A percentile compares a stretch with the other conserved stretches of the same genome.
phyloP scores from a whole-genome alignment of 2,329 filamentous ascomycete species.

The Claviceps humidiphila region DNA sequence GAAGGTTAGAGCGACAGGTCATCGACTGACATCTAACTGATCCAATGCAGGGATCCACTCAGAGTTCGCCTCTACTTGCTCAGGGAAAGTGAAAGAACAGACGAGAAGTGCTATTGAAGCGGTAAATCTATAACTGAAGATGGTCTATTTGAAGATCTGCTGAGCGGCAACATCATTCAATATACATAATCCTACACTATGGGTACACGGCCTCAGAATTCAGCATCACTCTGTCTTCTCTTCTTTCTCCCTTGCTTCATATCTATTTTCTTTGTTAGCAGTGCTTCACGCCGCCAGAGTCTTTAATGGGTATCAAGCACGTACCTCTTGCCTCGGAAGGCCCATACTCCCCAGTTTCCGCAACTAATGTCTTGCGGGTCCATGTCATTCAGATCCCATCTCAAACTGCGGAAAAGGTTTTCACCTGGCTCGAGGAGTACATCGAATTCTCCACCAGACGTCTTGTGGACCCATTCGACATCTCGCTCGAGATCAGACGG shows the following conservation, averaged over 20 bases:
- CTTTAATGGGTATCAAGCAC: conserved; percentile 11
- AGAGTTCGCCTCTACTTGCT: no score
- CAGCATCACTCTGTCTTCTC: conserved; percentile 7
- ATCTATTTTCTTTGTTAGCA: conserved; percentile 23
- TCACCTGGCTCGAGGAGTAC: conserved; percentile 83
- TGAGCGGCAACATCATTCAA: background rate
- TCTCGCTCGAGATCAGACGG: conserved; percentile 91
- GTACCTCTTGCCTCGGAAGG: conserved; percentile 92
- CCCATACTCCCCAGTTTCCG: conserved; percentile 96
- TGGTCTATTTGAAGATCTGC: background rate
- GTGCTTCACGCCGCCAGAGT: background rate
- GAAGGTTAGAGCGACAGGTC: no score
- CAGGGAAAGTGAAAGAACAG: no score
- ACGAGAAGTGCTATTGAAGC: conserved; percentile 1
- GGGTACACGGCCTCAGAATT: conserved; percentile 1
- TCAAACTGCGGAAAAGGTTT: conserved; percentile 82
- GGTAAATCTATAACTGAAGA: background rate
- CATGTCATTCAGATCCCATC: conserved; percentile 94
- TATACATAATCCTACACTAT: conserved; percentile 4
- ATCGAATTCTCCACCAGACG: conserved; percentile 81
- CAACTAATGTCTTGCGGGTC: conserved; percentile 90
- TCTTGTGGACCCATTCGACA: conserved; percentile 77
- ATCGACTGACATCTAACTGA: no score
- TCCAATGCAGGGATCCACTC: no score
- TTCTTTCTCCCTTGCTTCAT: conserved; percentile 50